Percentiles rank a stretch among this genome's conserved stretches.
Conservation (phyloP, 345 rosid species). For the Sapria himalayana region DNA sequence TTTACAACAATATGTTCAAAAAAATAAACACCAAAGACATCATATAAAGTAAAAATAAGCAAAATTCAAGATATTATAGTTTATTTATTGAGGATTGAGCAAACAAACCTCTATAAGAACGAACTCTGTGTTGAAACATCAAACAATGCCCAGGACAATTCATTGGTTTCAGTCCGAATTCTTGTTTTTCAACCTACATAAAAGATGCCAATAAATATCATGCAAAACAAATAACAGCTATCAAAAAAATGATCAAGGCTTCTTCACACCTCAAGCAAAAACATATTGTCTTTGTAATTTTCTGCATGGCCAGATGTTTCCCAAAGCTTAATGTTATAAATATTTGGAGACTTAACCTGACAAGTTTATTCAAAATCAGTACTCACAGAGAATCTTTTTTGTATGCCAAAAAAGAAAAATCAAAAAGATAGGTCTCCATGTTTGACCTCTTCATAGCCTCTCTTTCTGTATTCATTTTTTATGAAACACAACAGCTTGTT, state of each 20-base stretch:
- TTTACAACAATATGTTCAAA: no score
- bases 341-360: constrained; percentile 87
- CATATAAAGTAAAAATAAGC: no score
- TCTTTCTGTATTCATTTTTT: constrained; percentile 39
- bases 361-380: constrained; percentile 8
- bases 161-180: constrained; percentile 93
- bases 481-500: constrained; percentile 74
- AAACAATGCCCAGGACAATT: constrained; percentile 97
- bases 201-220: constrained; percentile 8
- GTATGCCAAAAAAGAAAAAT: no score
- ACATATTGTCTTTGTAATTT: constrained; percentile 93
- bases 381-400: no score
- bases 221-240: background rate
- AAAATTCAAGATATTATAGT: no score
- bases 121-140: constrained; percentile 79
- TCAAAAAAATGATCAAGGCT: background rate
- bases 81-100: no score
- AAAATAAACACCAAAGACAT: no score
- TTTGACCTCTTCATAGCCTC: constrained; percentile 84
- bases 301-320: constrained; percentile 91
- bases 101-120: constrained; percentile 60
- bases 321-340: constrained; percentile 93
- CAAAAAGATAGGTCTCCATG: no score
- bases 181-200: constrained; percentile 74
- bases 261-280: constrained; percentile 50